Base-by-base conservation (phyloP, 306 rosid species). In the Alnus rubra region DNA sequence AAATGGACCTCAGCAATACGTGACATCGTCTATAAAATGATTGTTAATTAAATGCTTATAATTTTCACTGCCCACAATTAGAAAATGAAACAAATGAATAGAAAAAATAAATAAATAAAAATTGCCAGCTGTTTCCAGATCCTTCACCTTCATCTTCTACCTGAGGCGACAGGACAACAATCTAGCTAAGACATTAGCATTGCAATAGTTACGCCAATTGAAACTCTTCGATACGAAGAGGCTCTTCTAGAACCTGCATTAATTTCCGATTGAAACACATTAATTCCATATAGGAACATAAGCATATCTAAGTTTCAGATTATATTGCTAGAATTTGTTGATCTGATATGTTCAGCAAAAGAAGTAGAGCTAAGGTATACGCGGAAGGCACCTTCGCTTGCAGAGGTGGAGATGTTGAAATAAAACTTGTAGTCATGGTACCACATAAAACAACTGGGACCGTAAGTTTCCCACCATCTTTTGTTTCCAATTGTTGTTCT, bases 401-500 rank as follows among this genome's bases (percentile, higher is more conserved):
- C 79, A 72, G 87, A 74, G 73, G 71, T 39, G 4, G 89, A 82
- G 50, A 30, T 35, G 81, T 88, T 68, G 65, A 77, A 85, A 75
- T 88, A 90, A 76, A 90, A 90, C 76, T 62, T 84, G 67, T 83
- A 80, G 49, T 88, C 91, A 82, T 85, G 83, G 80, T 88, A 88
- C 91, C 91, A 88, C 90, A 90, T 82, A 82, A 87, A 88, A 42
- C 88, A 87, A 74, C 76, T 90, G 18, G 73, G 65, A 7, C 95
- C 92, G 81, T 82, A 84, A 47, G 79, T 71, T 74, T 82, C 92
- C 92, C 92, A 90, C 76, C 85, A 85, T 76, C 84, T 87, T 82
- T 84, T 87, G 52, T 80, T 90, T 42, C 87, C 89, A 81, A 82
- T 69, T 0, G 68, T 81, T 65, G 79, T 80, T 73, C 82, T 87